Conservation (phyloP, 1,139 yeast genomes). For the Geotrichum phurueaensis region DNA sequence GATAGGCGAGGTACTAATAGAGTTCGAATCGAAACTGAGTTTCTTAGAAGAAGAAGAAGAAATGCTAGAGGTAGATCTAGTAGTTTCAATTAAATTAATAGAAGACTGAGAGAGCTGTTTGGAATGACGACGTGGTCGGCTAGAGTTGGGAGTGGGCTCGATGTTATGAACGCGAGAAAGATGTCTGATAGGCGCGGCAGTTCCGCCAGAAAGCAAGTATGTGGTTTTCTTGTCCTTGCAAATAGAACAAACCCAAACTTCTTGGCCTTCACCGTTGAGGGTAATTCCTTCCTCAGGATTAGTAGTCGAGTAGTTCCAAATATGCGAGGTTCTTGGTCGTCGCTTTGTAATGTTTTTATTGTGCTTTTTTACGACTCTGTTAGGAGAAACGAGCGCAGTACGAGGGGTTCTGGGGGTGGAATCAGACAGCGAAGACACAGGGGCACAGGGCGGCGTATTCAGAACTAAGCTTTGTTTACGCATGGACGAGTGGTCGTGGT, state of each 20-base stretch:
- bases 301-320: slow-evolving; percentile 17
- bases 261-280: slow-evolving; percentile 16
- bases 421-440: slow-evolving; percentile 4
- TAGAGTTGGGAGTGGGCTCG: slow-evolving; percentile 2
- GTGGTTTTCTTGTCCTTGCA: slow-evolving; percentile 15
- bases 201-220: slow-evolving; percentile 17
- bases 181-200: slow-evolving; percentile 18
- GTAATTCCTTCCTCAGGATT: slow-evolving; percentile 16
- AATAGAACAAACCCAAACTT: slow-evolving; percentile 16
- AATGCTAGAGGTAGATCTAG: background rate
- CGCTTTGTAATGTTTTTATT: slow-evolving; percentile 6
- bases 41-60: background rate
- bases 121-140: slow-evolving; percentile 3
- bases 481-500: slow-evolving; percentile 2
- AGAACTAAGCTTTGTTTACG: background rate
- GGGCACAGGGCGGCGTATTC: slow-evolving; percentile 5
- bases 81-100: background rate
- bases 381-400: background rate
- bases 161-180: slow-evolving; percentile 14
- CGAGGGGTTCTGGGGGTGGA: slow-evolving; percentile 5
- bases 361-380: slow-evolving; percentile 6
- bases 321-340: slow-evolving; percentile 17
- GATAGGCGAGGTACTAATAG: background rate
- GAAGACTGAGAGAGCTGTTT: slow-evolving; percentile 3
- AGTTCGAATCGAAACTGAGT: background rate